These are phyloP conservation scores for Psilocybe mexicana DNA, from an alignment of 1,284 basidiomycete genomes.

Conservation along the genomic window DNA sequence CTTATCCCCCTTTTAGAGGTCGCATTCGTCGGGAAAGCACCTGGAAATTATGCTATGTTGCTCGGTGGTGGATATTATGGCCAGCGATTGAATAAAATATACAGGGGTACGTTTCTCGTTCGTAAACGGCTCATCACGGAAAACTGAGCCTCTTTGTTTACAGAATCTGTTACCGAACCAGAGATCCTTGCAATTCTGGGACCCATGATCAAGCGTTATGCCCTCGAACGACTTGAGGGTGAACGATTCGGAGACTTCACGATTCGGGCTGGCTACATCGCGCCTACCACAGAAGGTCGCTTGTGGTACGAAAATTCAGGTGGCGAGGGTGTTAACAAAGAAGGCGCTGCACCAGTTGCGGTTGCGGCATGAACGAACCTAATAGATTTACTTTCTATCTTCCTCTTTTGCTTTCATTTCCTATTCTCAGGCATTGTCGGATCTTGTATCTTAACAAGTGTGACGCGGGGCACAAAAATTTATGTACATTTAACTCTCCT, in stretches of 20 bases:
- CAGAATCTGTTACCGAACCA: conserved; percentile 90
- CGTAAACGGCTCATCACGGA: not conserved
- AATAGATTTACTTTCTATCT: not conserved
- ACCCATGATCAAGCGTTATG: conserved; percentile 94
- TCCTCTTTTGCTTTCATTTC: not conserved
- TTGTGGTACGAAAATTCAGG: conserved; percentile 83
- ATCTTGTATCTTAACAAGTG: too few relatives aligned
- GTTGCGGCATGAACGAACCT: conserved; percentile 11
- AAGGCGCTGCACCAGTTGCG: conserved; percentile 13
- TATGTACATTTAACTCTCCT: too few relatives aligned
- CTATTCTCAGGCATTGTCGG: too few relatives aligned
- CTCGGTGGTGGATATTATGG: conserved; percentile 95
- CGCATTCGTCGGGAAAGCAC: conserved; percentile 96
- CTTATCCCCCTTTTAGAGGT: conserved; percentile 57
- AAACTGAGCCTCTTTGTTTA: conserved; percentile 9
- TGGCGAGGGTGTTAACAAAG: conserved; percentile 57
- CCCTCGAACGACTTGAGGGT: conserved; percentile 84
- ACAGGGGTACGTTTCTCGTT: conserved; percentile 54
- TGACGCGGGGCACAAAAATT: too few relatives aligned
- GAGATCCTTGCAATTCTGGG: conserved; percentile 90
- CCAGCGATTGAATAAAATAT: conserved; percentile 92
- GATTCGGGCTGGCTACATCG: conserved; percentile 84
- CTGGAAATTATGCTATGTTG: conserved; percentile 92
- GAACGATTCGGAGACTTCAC: conserved; percentile 97
- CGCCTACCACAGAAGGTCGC: conserved; percentile 75